Base-by-base conservation (phyloP, 2,329 filamentous ascomycete genomes). In the Pseudonectria buxi region DNA sequence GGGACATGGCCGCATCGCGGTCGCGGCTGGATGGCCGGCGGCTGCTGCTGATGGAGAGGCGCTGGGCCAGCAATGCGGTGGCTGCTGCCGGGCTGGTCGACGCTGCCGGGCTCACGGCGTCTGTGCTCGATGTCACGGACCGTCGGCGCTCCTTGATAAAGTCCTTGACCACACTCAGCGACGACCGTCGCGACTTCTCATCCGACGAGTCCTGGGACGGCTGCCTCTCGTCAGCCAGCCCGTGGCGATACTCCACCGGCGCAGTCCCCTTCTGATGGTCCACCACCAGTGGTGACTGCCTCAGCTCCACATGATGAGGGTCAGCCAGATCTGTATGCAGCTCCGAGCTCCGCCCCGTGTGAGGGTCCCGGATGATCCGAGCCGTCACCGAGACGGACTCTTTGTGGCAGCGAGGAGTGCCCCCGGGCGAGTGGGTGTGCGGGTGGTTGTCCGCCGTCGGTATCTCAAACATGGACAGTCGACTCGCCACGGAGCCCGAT, bases 361-460 rank as follows among this genome's bases (percentile, higher is more conserved):
- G 58, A 10, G 72, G 67, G 45, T 84, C 83, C 31, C 86, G 78
- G 26, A 94, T 68, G 44, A 94, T 94, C 33, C 82, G 78, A 32
- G 89, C 86, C 13, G 84, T 92, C 10, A 95, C 88, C 30, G 88
- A 89, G n/a, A 94, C 78, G 1, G 86, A 89, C 51, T 89, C 86
- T 5, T 81, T 74, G 2, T 67, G 66, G 6, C 71, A 68, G 12
- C 65, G 62, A n/a, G 65, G 56, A 6, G 58, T 45, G 35, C 54
- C 61, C n/a, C 57, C 41, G 9, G 49, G 43, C 3, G 55, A 49
- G 4, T 36, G 41, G 16, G 36, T 41, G 11, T 52, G n/a, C n/a
- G n/a, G n/a, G n/a, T n/a, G n/a, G n/a, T n/a, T n/a, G n/a, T n/a
- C n/a, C n/a, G n/a, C 45, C 10, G 40, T 42, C 6, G 44, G 44